These are phyloP conservation scores for Aegilops umbellulata DNA, from an alignment of 176 grass and related monocot species.

Conservation along the genomic window DNA sequence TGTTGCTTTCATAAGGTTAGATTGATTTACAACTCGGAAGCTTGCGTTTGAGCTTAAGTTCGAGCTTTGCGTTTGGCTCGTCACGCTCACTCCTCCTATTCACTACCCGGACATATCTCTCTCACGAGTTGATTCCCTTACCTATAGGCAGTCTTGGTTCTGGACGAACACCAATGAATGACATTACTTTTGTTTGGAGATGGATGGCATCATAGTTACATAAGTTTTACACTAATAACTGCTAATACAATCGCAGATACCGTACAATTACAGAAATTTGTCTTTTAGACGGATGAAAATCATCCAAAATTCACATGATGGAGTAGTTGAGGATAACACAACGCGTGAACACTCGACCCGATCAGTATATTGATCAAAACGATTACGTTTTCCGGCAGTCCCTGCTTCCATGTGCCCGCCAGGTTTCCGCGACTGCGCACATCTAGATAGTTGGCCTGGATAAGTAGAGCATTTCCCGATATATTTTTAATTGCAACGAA, in stretches of 20 bases:
- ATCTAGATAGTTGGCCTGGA: too few relatives aligned
- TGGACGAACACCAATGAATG: background rate
- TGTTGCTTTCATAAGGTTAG: background rate
- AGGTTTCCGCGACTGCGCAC: slow-evolving; percentile 7
- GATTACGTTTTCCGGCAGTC: background rate
- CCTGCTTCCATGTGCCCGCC: slow-evolving; percentile 9
- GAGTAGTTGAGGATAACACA: too few relatives aligned
- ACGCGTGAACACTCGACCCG: too few relatives aligned
- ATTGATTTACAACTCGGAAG: background rate
- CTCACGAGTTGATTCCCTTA: background rate
- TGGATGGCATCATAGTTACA: background rate
- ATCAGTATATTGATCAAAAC: too few relatives aligned
- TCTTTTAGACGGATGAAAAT: background rate
- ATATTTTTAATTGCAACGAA: too few relatives aligned
- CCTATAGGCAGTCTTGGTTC: background rate
- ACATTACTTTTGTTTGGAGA: too few relatives aligned
- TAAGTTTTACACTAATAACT: background rate
- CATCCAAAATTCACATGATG: too few relatives aligned
- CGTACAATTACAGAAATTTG: background rate
- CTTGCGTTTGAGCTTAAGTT: background rate
- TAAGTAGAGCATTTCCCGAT: too few relatives aligned
- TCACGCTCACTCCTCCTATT: background rate
- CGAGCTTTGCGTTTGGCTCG: background rate
- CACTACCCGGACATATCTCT: background rate
- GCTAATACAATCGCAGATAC: background rate